Evolutionary conservation across 192 early-diverging fungal species (phyloP).

Genomic region (Phycomyces blakesleeanus): DNA sequence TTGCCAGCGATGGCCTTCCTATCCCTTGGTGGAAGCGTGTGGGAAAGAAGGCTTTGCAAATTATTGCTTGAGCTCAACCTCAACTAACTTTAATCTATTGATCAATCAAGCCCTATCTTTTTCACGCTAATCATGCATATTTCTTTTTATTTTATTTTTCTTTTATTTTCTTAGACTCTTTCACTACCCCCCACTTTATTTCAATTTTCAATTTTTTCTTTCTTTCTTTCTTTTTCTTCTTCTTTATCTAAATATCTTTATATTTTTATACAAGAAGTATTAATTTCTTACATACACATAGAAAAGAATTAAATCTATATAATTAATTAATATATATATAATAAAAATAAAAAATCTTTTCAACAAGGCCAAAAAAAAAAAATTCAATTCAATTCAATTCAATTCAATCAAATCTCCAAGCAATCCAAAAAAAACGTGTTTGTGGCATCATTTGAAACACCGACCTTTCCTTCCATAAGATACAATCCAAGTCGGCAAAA

Average conservation of each 20-base stretch:
- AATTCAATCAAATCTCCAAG: too few species aligned
- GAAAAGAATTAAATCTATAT: too few species aligned
- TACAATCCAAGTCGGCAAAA: not conserved
- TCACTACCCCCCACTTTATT: too few species aligned
- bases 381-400: too few species aligned
- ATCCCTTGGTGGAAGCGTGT: conserved; percentile 25
- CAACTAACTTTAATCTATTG: too few species aligned
- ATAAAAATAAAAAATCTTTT: too few species aligned
- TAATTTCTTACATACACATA: too few species aligned
- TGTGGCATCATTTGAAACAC: not conserved
- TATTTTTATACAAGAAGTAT: too few species aligned
- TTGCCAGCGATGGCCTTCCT: conserved; percentile 5
- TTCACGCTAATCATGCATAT: not conserved
- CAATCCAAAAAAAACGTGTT: not conserved
- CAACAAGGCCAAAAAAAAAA: too few species aligned
- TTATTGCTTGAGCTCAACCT: conserved; percentile 21
- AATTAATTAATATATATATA: too few species aligned
- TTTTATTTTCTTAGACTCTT: too few species aligned
- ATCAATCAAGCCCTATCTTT: not conserved
- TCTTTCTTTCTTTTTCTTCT: not conserved
- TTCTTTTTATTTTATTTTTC: not conserved
- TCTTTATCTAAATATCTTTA: not conserved
- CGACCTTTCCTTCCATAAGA: conserved; percentile 1
- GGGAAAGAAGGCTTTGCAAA: conserved; percentile 10
- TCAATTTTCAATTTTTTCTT: not conserved